These are phyloP conservation scores for Russula lepida DNA, from an alignment of 768 basidiomycete genomes.

Conservation along the genomic window DNA sequence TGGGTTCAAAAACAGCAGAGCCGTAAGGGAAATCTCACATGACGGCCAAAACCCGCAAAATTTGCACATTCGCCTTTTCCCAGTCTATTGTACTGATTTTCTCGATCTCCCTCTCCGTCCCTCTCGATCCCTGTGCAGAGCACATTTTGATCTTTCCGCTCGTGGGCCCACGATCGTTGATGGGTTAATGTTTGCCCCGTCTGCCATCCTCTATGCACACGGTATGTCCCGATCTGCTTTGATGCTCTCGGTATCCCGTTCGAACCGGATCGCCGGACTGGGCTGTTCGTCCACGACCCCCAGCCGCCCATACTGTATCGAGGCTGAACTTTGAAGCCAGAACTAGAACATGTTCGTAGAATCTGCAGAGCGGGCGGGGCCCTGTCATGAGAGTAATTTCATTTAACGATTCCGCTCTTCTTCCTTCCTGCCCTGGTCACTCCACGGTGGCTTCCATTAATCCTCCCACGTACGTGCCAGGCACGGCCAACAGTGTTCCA, in stretches of 20 bases:
- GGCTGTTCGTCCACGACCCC: background rate
- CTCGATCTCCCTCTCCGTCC: background rate
- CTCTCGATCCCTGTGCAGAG: background rate
- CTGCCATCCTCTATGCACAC: background rate
- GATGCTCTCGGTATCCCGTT: conserved; percentile 1
- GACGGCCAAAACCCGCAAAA: background rate
- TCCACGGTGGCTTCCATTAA: background rate
- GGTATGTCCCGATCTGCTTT: conserved; percentile 1
- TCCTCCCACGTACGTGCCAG: background rate
- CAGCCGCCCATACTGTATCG: background rate
- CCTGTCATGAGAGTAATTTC: background rate
- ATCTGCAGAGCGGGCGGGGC: background rate
- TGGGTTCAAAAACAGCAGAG: background rate
- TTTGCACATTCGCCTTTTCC: background rate
- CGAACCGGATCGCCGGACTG: conserved; percentile 10
- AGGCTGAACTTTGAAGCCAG: background rate
- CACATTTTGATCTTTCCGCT: background rate
- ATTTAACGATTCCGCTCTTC: background rate
- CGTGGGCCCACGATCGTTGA: background rate
- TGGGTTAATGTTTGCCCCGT: background rate
- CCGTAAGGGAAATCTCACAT: background rate
- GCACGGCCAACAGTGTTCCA: conserved; percentile 1
- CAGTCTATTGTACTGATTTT: background rate
- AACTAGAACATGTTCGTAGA: background rate
- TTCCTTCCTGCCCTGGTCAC: background rate